Base-by-base conservation (phyloP, 2,329 filamentous ascomycete species). In the Xylaria sp. region DNA sequence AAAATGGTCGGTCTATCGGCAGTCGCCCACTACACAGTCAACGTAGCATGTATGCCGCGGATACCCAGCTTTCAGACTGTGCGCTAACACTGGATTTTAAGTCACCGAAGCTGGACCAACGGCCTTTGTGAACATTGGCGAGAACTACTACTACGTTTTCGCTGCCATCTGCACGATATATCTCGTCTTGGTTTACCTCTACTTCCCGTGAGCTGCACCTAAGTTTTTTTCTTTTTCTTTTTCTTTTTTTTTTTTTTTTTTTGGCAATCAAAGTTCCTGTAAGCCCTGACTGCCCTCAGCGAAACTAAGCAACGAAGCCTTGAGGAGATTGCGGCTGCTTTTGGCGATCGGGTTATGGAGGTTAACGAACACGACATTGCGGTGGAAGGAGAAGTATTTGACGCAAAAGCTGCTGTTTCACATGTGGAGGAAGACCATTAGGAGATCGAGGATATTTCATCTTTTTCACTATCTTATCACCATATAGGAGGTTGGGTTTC, bases 101-200 rank as follows among this genome's bases (percentile, higher is more conserved):
- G 62, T 86, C 72, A 87, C 85, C 61, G 84, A 87, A 75, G 85
- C 85, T 7, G 86, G 86, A 0, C 86, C 86, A 0, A 86, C 81
- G 61, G 86, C 86, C 0, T 88, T 89, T 72, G 84, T 84, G 15
- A 87, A 82, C 52, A 89, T 89, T 62, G 75, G 81, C n/a, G 83
- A 89, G 72, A 89, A 88, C 71, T 89, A 88, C 75, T 89, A 89
- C 75, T 89, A 88, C 68, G 86, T 89, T 20, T 89, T 89, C 68
- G 85, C 88, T 1, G 83, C 73, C 5, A 88, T 86, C 72, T 83
- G 84, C 1, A 31, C 78, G 0, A 83, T 88, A 77, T 89, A 87
- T 77, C 74, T 88, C 0, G 76, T 82, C 1, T 70, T 88, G 28
- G 85, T 84, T 0, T 88, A 85, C 74, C 81, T 87, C 60, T 88